These are phyloP conservation scores for Jacaranda copaia DNA, from an alignment of 257 asterid genomes.

Conservation along the genomic window DNA sequence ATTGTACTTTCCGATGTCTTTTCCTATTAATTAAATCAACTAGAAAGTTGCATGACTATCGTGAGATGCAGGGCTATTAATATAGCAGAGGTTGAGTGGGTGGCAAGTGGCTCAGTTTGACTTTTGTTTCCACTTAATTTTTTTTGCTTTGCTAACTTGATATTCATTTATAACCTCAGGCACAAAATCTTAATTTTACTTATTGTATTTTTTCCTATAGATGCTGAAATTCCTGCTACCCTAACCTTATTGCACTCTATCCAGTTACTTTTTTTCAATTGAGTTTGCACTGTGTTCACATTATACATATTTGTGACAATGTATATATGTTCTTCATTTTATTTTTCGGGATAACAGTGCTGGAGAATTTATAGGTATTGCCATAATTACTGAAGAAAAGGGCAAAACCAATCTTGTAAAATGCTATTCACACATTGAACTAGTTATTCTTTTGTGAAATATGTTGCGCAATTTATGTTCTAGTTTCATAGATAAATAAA, in stretches of 20 bases:
- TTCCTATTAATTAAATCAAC: conserved; percentile 5
- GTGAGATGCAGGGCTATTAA: not conserved
- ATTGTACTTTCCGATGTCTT: not conserved
- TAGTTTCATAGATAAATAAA: conserved; percentile 13
- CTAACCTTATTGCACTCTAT: conserved; percentile 1
- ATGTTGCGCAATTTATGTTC: not conserved
- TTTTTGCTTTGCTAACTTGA: not conserved
- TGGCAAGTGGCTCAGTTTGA: conserved; percentile 8
- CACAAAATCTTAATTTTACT: conserved; percentile 2
- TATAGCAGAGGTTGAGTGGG: not conserved
- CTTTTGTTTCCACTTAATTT: not conserved
- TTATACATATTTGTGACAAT: not conserved
- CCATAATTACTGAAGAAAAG: not conserved
- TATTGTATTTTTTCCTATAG: not conserved
- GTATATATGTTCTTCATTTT: not conserved
- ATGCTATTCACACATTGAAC: not conserved
- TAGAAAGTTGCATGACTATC: conserved; percentile 2
- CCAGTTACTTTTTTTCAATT: conserved; percentile 6
- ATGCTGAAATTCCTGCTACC: not conserved
- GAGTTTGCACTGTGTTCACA: not conserved
- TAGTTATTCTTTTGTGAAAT: not conserved
- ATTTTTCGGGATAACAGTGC: not conserved
- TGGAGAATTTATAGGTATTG: not conserved
- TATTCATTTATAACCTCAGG: not conserved
- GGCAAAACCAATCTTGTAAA: not conserved